Evolutionary conservation across 768 basidiomycete genomes (phyloP).

Genomic region (Hygrocybe coccinea): DNA sequence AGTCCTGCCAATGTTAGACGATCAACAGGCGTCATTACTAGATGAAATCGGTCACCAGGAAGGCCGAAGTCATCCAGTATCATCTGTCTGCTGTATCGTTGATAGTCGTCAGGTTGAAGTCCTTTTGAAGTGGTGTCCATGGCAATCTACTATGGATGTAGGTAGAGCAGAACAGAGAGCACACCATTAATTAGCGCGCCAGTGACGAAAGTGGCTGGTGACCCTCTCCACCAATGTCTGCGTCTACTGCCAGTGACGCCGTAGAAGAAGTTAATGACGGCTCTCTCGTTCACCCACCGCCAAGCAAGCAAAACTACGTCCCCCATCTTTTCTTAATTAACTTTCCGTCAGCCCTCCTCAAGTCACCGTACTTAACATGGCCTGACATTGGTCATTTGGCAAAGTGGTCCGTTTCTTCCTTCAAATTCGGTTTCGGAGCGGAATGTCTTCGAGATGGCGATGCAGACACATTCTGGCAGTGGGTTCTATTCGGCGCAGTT

Average conservation of each 20-base stretch:
- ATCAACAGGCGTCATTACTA: background rate
- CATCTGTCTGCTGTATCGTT: conserved; percentile 95
- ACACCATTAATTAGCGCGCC: too few relatives aligned
- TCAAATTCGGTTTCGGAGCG: conserved; percentile 82
- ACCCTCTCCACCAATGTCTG: too few relatives aligned
- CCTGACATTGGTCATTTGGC: conserved; percentile 85
- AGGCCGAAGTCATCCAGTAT: conserved; percentile 86
- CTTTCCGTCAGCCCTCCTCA: background rate
- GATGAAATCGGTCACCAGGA: conserved; percentile 47
- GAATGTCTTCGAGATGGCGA: conserved; percentile 56
- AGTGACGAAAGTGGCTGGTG: too few relatives aligned
- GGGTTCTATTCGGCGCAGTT: conserved; percentile 29
- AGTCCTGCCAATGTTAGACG: conserved; percentile 9
- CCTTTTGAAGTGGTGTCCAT: background rate
- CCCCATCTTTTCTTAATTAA: too few relatives aligned
- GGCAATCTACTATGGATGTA: background rate
- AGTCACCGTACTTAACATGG: conserved; percentile 58
- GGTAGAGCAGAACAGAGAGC: too few relatives aligned
- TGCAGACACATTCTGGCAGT: conserved; percentile 98
- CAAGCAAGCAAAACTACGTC: background rate
- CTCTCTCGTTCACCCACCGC: too few relatives aligned
- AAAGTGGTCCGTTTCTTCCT: conserved; percentile 81
- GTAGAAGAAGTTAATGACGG: too few relatives aligned
- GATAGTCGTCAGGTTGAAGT: conserved; percentile 56
- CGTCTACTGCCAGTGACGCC: too few relatives aligned